phyloP scores from a whole-genome alignment of 805 yeast species.

The Wickerhamiella dianesei region DNA sequence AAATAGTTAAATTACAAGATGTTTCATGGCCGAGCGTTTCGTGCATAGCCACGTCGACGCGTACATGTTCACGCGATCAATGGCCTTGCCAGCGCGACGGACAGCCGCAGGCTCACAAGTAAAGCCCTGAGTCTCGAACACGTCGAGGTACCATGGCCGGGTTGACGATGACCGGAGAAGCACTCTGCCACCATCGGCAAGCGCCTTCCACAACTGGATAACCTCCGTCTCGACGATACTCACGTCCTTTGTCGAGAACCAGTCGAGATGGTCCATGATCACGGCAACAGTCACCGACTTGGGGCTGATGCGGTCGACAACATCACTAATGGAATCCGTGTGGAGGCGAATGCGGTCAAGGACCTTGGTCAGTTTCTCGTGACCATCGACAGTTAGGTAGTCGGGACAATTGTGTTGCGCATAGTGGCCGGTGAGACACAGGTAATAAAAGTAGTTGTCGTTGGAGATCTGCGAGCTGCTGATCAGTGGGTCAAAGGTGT shows the following conservation, averaged over 20 bases:
- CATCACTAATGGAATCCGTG: slow-evolving; percentile 68
- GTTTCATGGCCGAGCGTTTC: slow-evolving; percentile 24
- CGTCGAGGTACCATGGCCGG: slow-evolving; percentile 63
- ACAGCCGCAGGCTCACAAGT: slow-evolving; percentile 55
- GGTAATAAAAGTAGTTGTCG: slow-evolving; percentile 69
- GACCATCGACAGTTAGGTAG: slow-evolving; percentile 50
- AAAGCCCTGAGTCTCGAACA: slow-evolving; percentile 57
- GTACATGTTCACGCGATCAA: slow-evolving; percentile 76
- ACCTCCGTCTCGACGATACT: slow-evolving; percentile 55
- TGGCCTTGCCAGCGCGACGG: slow-evolving; percentile 47
- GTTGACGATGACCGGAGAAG: slow-evolving; percentile 62
- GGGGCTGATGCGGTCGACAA: slow-evolving; percentile 48
- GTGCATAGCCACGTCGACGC: slow-evolving; percentile 82
- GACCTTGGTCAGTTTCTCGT: slow-evolving; percentile 34
- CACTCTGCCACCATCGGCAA: slow-evolving; percentile 58
- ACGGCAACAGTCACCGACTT: slow-evolving; percentile 61
- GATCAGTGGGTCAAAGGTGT: slow-evolving; percentile 67
- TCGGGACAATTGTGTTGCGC: slow-evolving; percentile 57
- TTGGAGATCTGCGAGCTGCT: slow-evolving; percentile 46
- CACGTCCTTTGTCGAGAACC: slow-evolving; percentile 56
- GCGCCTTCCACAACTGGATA: slow-evolving; percentile 45
- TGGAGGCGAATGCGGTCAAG: slow-evolving; percentile 61
- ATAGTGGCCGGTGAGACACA: slow-evolving; percentile 51
- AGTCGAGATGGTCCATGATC: slow-evolving; percentile 87
- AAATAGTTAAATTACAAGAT: not conserved